Evolutionary conservation across 768 basidiomycete species (phyloP), one percentile per base, ranked within the genome.

Genomic region (Boletus reticuloceps): DNA sequence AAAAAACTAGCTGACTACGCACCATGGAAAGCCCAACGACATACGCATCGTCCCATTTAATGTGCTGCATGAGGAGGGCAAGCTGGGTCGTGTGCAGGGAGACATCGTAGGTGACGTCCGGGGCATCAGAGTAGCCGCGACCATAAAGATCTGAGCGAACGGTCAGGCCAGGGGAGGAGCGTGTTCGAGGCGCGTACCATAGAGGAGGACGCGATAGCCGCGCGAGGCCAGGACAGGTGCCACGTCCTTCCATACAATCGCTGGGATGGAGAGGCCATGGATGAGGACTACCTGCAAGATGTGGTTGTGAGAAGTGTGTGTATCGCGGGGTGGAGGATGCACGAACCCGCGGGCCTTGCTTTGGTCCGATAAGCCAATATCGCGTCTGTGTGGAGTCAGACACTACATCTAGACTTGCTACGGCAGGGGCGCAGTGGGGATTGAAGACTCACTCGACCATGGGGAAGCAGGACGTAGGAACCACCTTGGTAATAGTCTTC

Each of bases 61-160:
- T 69, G 58, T 91, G 82, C 58, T 92, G 90, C 79, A 93, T 81
- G 47, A 93, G 80, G 7, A 91, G 78, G 0, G 91, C 91, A n/a
- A 93, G 85, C 62, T 92, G 90, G 0, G 82, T 84, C 1, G 83
- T 83, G 65, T 86, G 86, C 5, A 93, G 75, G 6, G 76, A 71
- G 1, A 81, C 71, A 58, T 89, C 79, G 67, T 92, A 89, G 5
- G 79, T 81, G 16, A 79, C 82, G 20, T 83, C 79, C 0, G 90
- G 90, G 1, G 89, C 89, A 53, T 89, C 89, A 1, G 89, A 89
- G 70, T 91, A 93, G 6, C 90, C 90, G 38, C 90, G 80, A 13
- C 89, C 91, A 56, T 89, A 91, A 19, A 91, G 75, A 72, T 93
- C 90, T 90, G 56, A 16, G 16, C 3, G 6, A 49, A n/a, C 4